Base-by-base conservation (phyloP, 1,284 basidiomycete species). In the Sporisorium scitamineum region DNA sequence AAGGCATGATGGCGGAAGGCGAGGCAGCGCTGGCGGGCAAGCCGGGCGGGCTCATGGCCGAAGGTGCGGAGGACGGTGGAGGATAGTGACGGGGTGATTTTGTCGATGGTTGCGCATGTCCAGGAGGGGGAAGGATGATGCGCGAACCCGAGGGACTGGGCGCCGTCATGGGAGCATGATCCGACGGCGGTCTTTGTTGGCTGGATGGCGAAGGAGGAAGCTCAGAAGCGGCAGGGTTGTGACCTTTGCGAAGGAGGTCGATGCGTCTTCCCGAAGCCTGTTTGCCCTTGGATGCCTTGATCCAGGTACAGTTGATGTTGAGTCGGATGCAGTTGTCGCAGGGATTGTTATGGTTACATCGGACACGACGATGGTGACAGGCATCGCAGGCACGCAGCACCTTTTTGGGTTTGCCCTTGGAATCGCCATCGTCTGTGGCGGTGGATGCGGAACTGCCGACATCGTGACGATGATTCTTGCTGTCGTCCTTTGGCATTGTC, bases 311-410 rank as follows among this genome's bases (percentile, higher is more conserved):
- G 42, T 62, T 70, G 59, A 80, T 73, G 44, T 78, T 72, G 67
- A 81, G 78, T 29, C 80, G 71, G 42, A 70, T 66, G 61, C 80
- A 81, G 54, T 81, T 79, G 53, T 75, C 72, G 65, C 80, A 81
- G 16, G 80, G 80, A 27, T 80, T 65, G 34, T 76, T 66, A 60
- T 81, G 78, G 22, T 78, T 78, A 66, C 80, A 81, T 41, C 74
- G 61, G 1, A 81, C 80, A 10, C 80, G 65, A 32, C 73, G 69
- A 48, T 79, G 67, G 47, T 80, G 76, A 45, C 76, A 76, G 22
- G 74, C 70, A 42, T 71, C 69, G 48, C 70, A 76, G 14, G 74
- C 69, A 37, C 74, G 69, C 9, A 76, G 61, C 26, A 71, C 62
- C 51, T 76, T 76, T 54, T 72, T 76, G 10, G 74, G 69, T 31